Percentiles rank a stretch among this genome's conserved stretches.
Evolutionary conservation across 306 rosid species (phyloP).

Genomic region (Rosa lucieae): DNA sequence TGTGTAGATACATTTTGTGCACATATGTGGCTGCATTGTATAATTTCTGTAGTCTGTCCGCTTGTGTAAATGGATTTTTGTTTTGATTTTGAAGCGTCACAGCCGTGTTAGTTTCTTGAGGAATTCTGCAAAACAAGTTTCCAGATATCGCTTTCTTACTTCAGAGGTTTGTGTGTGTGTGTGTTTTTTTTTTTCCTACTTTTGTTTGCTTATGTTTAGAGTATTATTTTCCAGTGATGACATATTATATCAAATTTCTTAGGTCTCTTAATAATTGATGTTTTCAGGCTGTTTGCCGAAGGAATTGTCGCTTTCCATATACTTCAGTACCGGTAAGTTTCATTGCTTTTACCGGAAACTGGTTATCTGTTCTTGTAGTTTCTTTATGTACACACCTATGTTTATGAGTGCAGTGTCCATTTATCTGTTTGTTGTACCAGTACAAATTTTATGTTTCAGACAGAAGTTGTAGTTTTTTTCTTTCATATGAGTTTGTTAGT

Average conservation of each 20-base stretch:
- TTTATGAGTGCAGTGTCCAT: conserved; percentile 8
- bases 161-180: conserved; percentile 49
- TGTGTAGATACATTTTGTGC: background rate
- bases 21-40: background rate
- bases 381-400: background rate
- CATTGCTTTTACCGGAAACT: conserved; percentile 16
- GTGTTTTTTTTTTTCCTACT: background rate
- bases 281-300: conserved; percentile 46
- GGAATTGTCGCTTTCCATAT: conserved; percentile 34
- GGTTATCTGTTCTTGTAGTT: conserved; percentile 19
- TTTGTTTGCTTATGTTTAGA: background rate
- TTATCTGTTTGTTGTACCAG: background rate
- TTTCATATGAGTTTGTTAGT: conserved; percentile 15
- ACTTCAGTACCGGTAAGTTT: conserved; percentile 56
- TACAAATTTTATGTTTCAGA: background rate
- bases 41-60: background rate
- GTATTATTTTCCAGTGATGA: background rate
- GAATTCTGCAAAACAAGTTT: conserved; percentile 45
- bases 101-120: conserved; percentile 36
- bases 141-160: conserved; percentile 49
- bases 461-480: background rate
- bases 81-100: conserved; percentile 46
- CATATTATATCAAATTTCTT: conserved; percentile 5
- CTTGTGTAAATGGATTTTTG: background rate
- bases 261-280: conserved; percentile 18